phyloP scores from a whole-genome alignment of 495 filamentous ascomycete genomes.

The Xylaria venustula region DNA sequence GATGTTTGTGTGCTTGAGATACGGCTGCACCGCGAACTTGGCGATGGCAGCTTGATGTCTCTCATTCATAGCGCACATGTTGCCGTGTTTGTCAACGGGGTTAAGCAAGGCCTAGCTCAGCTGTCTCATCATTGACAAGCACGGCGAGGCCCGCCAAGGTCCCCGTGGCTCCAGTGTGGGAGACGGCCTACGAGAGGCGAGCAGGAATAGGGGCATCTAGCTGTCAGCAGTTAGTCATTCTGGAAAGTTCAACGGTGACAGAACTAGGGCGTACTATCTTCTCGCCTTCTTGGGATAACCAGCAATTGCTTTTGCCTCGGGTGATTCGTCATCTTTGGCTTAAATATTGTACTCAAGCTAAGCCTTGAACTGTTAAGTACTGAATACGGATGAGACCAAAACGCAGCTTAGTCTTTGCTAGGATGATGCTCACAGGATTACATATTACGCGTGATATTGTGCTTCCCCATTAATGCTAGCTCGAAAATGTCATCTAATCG shows the following conservation, averaged over 20 bases:
- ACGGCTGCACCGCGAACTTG: not conserved
- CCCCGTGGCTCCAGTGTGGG: not conserved
- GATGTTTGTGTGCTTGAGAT: not conserved
- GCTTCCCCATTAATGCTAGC: constrained; percentile 38
- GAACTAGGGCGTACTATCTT: constrained; percentile 25
- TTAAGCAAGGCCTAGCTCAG: not conserved
- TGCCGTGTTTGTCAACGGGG: not conserved
- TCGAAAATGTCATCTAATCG: constrained; percentile 51
- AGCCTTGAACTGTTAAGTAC: constrained; percentile 47
- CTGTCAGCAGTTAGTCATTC: not conserved
- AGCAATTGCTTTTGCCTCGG: constrained; percentile 37
- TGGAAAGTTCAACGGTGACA: not conserved
- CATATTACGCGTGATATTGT: constrained; percentile 44
- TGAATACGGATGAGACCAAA: constrained; percentile 55
- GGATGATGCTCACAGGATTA: constrained; percentile 44
- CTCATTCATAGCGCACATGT: not conserved
- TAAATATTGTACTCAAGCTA: constrained; percentile 20
- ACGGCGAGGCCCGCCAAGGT: not conserved
- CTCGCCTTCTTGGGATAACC: constrained; percentile 23
- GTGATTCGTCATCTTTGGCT: constrained; percentile 26
- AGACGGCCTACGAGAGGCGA: not conserved
- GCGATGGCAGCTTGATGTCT: not conserved
- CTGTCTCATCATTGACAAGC: not conserved
- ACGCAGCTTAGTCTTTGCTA: constrained; percentile 54
- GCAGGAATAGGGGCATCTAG: not conserved